Conservation (phyloP, 805 yeast species). For the Yarrowia osloensis region DNA sequence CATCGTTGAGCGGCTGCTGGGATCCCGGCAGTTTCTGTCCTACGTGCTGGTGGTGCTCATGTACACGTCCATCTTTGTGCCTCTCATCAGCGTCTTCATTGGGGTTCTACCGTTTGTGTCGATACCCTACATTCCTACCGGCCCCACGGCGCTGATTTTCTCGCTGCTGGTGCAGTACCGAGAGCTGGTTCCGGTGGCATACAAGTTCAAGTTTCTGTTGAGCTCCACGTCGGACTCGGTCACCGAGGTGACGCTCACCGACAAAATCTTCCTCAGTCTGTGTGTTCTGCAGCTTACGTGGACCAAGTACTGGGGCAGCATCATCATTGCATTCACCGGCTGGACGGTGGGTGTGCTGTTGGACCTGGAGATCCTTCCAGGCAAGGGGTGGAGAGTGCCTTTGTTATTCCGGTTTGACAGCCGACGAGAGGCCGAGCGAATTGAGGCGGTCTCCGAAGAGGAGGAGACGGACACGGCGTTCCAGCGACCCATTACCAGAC, state of each 20-base stretch:
- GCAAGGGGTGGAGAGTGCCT: slow-evolving; percentile 47
- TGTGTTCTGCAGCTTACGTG: slow-evolving; percentile 43
- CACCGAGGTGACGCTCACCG: slow-evolving; percentile 37
- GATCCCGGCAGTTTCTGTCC: slow-evolving; percentile 45
- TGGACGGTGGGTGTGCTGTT: slow-evolving; percentile 46
- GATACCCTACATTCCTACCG: slow-evolving; percentile 38
- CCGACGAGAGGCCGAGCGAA: slow-evolving; percentile 19
- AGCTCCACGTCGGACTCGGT: slow-evolving; percentile 33
- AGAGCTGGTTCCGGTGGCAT: slow-evolving; percentile 46
- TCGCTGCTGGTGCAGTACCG: slow-evolving; percentile 45
- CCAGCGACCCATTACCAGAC: slow-evolving; percentile 31
- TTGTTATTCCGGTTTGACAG: slow-evolving; percentile 30
- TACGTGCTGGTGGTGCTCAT: slow-evolving; percentile 36
- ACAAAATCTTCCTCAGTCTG: slow-evolving; percentile 44
- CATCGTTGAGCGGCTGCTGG: slow-evolving; percentile 45
- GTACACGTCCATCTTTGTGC: slow-evolving; percentile 35
- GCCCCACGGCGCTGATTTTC: slow-evolving; percentile 45
- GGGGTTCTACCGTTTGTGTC: slow-evolving; percentile 32
- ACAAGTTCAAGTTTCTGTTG: slow-evolving; percentile 42
- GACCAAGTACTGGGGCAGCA: slow-evolving; percentile 41
- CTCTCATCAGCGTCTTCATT: slow-evolving; percentile 30
- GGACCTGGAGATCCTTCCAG: slow-evolving; percentile 45
- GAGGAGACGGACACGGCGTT: slow-evolving; percentile 29
- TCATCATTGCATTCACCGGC: slow-evolving; percentile 42
- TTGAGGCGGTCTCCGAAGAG: slow-evolving; percentile 14